Evolutionary conservation across 2,329 filamentous ascomycete genomes (phyloP).

Genomic region (Tolypocladium inflatum): DNA sequence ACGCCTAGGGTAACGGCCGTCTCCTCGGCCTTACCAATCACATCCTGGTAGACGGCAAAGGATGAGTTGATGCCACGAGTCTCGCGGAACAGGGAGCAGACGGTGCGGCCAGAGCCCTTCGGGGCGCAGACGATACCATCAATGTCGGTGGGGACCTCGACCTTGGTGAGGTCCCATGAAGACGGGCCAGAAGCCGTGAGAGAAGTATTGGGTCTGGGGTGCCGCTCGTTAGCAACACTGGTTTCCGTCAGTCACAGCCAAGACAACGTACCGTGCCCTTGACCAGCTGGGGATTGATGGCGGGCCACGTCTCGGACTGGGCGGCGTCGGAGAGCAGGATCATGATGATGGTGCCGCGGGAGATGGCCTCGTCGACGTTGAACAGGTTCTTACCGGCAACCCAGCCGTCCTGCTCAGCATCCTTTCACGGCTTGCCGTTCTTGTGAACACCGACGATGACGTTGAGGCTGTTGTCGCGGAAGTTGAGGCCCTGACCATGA

Average conservation of each 20-base stretch:
- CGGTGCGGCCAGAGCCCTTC: conserved; percentile 97
- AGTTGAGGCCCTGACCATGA: conserved; percentile 98
- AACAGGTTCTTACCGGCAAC: conserved; percentile 98
- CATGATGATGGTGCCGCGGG: conserved; percentile 92
- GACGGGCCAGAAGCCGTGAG: conserved; percentile 98
- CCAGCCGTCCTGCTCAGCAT: conserved; percentile 95
- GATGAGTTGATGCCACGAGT: conserved; percentile 99
- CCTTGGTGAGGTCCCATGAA: conserved; percentile 99
- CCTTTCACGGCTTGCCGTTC: conserved; percentile 97
- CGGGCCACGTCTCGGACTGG: conserved; percentile 97
- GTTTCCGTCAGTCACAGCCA: not conserved
- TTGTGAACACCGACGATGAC: conserved; percentile 98
- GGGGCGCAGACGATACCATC: conserved; percentile 99
- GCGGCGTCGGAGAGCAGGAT: conserved; percentile 97
- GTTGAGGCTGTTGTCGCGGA: conserved; percentile 98
- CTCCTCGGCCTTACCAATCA: conserved; percentile 96
- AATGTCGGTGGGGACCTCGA: conserved; percentile 89
- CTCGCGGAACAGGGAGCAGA: conserved; percentile 97
- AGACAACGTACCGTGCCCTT: conserved; percentile 81
- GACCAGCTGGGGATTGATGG: conserved; percentile 94
- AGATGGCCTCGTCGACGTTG: conserved; percentile 93
- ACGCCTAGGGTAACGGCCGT: conserved; percentile 95
- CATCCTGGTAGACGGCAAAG: conserved; percentile 96
- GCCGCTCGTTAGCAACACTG: conserved; percentile 11
- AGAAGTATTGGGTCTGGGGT: conserved; percentile 93